Evolutionary conservation across 2,329 filamentous ascomycete species (phyloP).

Genomic region (Aspergillus neoniger): DNA sequence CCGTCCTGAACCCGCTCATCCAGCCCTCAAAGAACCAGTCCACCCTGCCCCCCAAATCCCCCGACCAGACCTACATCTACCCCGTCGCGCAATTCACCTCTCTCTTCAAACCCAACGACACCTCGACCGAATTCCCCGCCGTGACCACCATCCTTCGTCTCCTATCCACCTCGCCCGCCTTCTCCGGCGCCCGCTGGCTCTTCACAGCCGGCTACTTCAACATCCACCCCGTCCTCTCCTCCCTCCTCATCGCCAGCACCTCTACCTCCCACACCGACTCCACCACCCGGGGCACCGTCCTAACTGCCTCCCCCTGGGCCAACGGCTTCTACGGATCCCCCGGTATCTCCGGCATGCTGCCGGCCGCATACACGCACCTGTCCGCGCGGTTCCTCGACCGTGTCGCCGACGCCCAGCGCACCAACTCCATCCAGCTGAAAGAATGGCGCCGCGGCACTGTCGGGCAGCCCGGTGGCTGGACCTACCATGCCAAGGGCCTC

Average conservation of each 20-base stretch:
- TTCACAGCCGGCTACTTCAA: conserved; percentile 99
- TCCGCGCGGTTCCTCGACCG: conserved; percentile 76
- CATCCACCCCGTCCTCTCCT: conserved; percentile 80
- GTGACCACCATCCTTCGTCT: conserved; percentile 72
- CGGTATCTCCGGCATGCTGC: conserved; percentile 86
- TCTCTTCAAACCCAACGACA: conserved; percentile 68
- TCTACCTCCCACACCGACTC: conserved; percentile 34
- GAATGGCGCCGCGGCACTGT: conserved; percentile 88
- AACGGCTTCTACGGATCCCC: conserved; percentile 93
- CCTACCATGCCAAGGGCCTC: conserved; percentile 94
- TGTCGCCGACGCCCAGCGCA: conserved; percentile 55
- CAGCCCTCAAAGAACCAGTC: conserved; percentile 47
- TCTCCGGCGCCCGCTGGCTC: conserved; percentile 77
- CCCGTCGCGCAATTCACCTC: conserved; percentile 86
- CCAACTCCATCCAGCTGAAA: conserved; percentile 67
- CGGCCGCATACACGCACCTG: conserved; percentile 87
- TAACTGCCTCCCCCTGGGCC: conserved; percentile 88
- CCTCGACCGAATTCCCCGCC: conserved; percentile 85
- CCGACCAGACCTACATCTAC: conserved; percentile 74
- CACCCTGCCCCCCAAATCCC: conserved; percentile 30
- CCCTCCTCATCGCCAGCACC: conserved; percentile 73
- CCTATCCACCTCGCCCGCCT: conserved; percentile 61
- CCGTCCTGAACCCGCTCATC: conserved; percentile 67
- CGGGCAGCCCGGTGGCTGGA: conserved; percentile 83
- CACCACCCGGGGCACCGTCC: conserved; percentile 68